phyloP scores from a whole-genome alignment of 495 filamentous ascomycete species.

The Tetracladium setigerum region DNA sequence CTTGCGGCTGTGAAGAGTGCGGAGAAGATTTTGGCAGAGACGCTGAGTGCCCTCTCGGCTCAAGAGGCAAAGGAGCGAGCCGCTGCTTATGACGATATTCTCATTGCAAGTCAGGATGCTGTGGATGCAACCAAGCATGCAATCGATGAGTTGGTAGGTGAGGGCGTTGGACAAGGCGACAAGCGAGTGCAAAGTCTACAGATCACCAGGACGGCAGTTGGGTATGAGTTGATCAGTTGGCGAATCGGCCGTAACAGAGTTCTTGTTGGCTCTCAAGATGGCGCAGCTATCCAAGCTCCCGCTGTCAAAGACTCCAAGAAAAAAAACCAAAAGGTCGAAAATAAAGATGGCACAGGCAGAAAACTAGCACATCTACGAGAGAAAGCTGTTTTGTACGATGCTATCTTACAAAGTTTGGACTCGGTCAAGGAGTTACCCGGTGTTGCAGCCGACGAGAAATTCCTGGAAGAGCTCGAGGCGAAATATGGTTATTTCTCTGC shows the following conservation, averaged over 20 bases:
- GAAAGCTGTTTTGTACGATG: slow-evolving; percentile 86
- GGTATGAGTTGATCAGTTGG: slow-evolving; percentile 91
- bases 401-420: slow-evolving; percentile 79
- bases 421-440: slow-evolving; percentile 85
- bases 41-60: slow-evolving; percentile 50
- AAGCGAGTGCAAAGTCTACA: slow-evolving; percentile 86
- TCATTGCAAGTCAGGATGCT: slow-evolving; percentile 87
- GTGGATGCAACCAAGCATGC: slow-evolving; percentile 88
- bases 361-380: slow-evolving; percentile 79
- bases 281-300: slow-evolving; percentile 48
- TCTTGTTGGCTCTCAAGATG: slow-evolving; percentile 72
- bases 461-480: slow-evolving; percentile 67
- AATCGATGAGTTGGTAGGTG: slow-evolving; percentile 78
- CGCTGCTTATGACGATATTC: slow-evolving; percentile 83
- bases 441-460: slow-evolving; percentile 74
- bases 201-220: slow-evolving; percentile 85
- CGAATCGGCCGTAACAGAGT: slow-evolving; percentile 88
- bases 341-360: slow-evolving; percentile 51
- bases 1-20: slow-evolving; percentile 50
- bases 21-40: slow-evolving; percentile 46
- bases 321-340: slow-evolving; percentile 25
- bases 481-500: slow-evolving; percentile 82
- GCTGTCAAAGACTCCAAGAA: slow-evolving; percentile 21
- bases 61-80: slow-evolving; percentile 53
- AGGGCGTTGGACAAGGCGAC: slow-evolving; percentile 80